Conservation (phyloP, 2,329 filamentous ascomycete genomes). For the Aureobasidium vineae region DNA sequence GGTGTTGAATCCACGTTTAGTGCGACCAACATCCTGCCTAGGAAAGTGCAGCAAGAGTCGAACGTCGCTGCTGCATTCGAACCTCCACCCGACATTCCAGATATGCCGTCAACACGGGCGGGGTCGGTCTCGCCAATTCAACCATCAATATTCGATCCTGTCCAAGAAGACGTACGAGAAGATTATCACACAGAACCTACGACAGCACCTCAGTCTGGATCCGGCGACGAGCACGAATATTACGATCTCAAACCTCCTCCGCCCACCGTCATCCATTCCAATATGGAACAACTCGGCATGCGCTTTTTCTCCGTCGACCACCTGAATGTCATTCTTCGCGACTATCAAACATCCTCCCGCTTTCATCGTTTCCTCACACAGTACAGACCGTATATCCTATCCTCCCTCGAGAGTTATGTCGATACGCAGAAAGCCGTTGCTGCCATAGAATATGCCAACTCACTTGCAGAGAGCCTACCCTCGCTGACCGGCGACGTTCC, state of each 20-base stretch:
- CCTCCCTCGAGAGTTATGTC: constrained; percentile 41
- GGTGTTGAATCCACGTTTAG: constrained; percentile 26
- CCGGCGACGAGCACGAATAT: constrained; percentile 33
- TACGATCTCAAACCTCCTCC: constrained; percentile 46
- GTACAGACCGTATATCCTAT: constrained; percentile 41
- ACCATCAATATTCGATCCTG: constrained; percentile 33
- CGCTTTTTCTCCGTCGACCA: constrained; percentile 47
- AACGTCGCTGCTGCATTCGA: constrained; percentile 12
- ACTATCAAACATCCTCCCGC: constrained; percentile 38
- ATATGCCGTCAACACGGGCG: constrained; percentile 23
- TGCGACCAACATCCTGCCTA: constrained; percentile 26
- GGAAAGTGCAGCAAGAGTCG: neutral
- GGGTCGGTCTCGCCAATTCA: constrained; percentile 7
- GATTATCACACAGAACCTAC: constrained; percentile 31
- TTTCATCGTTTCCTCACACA: constrained; percentile 44
- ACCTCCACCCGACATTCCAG: constrained; percentile 22
- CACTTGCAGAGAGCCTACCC: constrained; percentile 41
- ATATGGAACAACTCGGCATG: constrained; percentile 41
- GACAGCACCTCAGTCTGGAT: constrained; percentile 30
- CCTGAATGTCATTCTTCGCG: constrained; percentile 44
- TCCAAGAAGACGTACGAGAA: constrained; percentile 8
- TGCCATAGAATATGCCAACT: constrained; percentile 48
- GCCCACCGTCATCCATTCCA: constrained; percentile 34
- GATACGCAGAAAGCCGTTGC: constrained; percentile 45
- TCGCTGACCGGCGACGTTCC: constrained; percentile 32